Evolutionary conservation across 2,329 filamentous ascomycete species (phyloP).

Genomic region (Rasamsonia emersonii): DNA sequence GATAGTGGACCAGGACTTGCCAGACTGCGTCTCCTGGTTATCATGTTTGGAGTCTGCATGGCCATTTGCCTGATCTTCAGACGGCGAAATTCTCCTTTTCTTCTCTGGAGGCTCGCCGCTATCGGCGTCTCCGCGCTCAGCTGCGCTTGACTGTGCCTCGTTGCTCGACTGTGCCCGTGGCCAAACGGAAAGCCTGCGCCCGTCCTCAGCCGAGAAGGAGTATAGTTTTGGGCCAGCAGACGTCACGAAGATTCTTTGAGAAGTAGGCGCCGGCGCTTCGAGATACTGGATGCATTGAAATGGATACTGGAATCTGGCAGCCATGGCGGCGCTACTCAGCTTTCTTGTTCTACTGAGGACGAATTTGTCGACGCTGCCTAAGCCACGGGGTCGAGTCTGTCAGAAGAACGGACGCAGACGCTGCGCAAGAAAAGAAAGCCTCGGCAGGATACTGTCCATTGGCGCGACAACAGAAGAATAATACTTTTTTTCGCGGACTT

Average conservation of each 20-base stretch:
- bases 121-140: constrained; percentile 14
- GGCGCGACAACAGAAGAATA: not conserved
- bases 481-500: constrained; percentile 2
- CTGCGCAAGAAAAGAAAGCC: not conserved
- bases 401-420: not conserved
- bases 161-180: constrained; percentile 20
- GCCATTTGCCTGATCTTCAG: constrained; percentile 14
- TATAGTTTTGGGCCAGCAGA: constrained; percentile 66
- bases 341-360: too few relatives aligned
- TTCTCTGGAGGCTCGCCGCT: constrained; percentile 38
- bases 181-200: constrained; percentile 56
- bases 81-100: constrained; percentile 32
- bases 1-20: constrained; percentile 49
- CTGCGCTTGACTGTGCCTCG: not conserved
- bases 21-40: constrained; percentile 13
- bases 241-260: constrained; percentile 53
- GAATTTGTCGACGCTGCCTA: too few relatives aligned
- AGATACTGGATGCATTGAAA: constrained; percentile 53
- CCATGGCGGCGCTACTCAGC: constrained; percentile 17
- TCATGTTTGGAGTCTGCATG: constrained; percentile 8
- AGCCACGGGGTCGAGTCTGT: too few relatives aligned
- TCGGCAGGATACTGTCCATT: not conserved
- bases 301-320: constrained; percentile 37
- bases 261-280: constrained; percentile 14
- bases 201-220: constrained; percentile 53